Evolutionary conservation across 2,329 filamentous ascomycete species (phyloP).

Genomic region (Xylariaceae sp.): DNA sequence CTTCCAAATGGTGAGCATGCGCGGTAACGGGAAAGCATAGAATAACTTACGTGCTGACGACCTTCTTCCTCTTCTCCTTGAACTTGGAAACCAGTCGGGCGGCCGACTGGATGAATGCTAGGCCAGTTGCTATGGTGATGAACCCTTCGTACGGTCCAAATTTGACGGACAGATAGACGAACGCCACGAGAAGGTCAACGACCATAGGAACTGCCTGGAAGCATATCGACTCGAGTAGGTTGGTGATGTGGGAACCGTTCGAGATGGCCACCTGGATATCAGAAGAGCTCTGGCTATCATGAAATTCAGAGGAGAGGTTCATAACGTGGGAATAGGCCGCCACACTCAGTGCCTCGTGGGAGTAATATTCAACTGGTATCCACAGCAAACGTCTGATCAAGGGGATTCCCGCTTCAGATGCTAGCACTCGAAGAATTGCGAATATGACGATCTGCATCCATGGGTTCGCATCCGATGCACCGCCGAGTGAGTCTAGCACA

Average conservation of each 20-base stretch:
- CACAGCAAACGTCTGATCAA: conserved; percentile 52
- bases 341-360: conserved; percentile 47
- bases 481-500: conserved; percentile 64
- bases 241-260: conserved; percentile 49
- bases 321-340: conserved; percentile 56
- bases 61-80: conserved; percentile 44
- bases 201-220: conserved; percentile 56
- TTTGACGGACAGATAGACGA: conserved; percentile 53
- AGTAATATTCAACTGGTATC: conserved; percentile 54
- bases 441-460: conserved; percentile 51
- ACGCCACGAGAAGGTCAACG: conserved; percentile 54
- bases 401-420: conserved; percentile 51
- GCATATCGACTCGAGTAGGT: conserved; percentile 52
- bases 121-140: conserved; percentile 54
- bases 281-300: conserved; percentile 55
- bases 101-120: conserved; percentile 52
- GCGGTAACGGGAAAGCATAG: neutral
- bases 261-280: conserved; percentile 54
- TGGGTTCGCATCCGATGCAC: conserved; percentile 42
- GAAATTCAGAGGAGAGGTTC: conserved; percentile 56
- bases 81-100: conserved; percentile 47
- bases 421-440: conserved; percentile 45
- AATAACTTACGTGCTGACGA: conserved; percentile 41
- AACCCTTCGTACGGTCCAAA: conserved; percentile 59
- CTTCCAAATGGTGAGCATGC: conserved; percentile 18